Conservation (phyloP, 345 rosid species). For the Syzygium grande region DNA sequence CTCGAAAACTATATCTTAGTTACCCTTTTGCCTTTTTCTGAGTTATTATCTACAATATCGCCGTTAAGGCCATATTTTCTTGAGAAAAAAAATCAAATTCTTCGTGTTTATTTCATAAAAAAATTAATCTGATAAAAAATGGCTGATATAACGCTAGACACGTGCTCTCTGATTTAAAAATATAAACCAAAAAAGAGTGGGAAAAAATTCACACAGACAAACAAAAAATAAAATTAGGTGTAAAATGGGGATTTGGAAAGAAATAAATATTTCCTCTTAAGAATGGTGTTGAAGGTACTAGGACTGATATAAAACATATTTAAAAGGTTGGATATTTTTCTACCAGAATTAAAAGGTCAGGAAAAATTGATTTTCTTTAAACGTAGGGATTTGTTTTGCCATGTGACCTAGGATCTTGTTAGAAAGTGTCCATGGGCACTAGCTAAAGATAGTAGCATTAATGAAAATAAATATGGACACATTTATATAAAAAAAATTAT, state of each 20-base stretch:
- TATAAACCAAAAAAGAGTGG: neutral
- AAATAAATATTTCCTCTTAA: neutral
- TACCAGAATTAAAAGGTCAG: neutral
- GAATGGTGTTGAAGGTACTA: neutral
- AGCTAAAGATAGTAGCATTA: neutral
- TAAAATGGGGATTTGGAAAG: neutral
- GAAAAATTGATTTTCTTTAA: neutral
- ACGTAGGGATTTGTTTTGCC: neutral
- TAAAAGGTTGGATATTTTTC: neutral
- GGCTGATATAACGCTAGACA: neutral
- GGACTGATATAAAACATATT: neutral
- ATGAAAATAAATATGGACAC: neutral
- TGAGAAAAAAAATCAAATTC: neutral
- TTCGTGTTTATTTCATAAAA: neutral
- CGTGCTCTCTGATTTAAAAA: neutral
- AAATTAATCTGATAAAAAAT: neutral
- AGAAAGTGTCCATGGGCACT: neutral
- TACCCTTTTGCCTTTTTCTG: neutral
- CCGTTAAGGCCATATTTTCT: neutral
- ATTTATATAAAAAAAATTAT: neutral
- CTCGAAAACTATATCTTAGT: neutral
- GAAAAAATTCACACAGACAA: neutral
- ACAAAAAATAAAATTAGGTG: neutral
- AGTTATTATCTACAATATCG: neutral
- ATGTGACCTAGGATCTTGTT: neutral